A percentile compares a stretch with the other conserved stretches of the same genome.
Conservation (phyloP, 345 rosid species). For the Camelina neglecta region DNA sequence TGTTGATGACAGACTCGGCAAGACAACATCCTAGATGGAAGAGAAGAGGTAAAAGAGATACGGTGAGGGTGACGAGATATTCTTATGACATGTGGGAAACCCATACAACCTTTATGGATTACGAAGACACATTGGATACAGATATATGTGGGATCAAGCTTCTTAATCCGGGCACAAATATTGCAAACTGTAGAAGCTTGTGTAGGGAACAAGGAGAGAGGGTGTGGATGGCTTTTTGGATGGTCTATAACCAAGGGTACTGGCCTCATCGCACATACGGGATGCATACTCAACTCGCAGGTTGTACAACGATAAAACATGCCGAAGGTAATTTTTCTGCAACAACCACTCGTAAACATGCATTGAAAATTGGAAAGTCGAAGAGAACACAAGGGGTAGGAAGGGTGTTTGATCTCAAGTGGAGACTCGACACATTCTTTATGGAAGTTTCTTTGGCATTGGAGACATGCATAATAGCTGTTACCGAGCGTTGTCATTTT, state of each 20-base stretch:
- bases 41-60: slow-evolving; percentile 1
- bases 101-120: neutral
- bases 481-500: too few relatives aligned
- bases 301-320: too few relatives aligned
- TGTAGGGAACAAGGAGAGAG: neutral
- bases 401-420: too few relatives aligned
- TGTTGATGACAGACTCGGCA: neutral
- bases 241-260: neutral
- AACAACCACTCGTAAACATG: too few relatives aligned
- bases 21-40: neutral
- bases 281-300: too few relatives aligned
- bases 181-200: neutral
- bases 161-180: neutral
- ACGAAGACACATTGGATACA: neutral
- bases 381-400: too few relatives aligned
- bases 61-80: slow-evolving; percentile 31
- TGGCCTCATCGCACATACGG: too few relatives aligned
- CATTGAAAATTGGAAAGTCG: too few relatives aligned
- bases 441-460: too few relatives aligned
- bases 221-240: neutral
- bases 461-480: too few relatives aligned
- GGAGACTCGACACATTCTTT: too few relatives aligned
- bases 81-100: slow-evolving; percentile 11
- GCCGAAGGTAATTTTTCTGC: too few relatives aligned
- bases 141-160: neutral